Evolutionary conservation across 2,329 filamentous ascomycete species (phyloP), one percentile per base, ranked within the genome.

Genomic region (Botrytis cinerea): DNA sequence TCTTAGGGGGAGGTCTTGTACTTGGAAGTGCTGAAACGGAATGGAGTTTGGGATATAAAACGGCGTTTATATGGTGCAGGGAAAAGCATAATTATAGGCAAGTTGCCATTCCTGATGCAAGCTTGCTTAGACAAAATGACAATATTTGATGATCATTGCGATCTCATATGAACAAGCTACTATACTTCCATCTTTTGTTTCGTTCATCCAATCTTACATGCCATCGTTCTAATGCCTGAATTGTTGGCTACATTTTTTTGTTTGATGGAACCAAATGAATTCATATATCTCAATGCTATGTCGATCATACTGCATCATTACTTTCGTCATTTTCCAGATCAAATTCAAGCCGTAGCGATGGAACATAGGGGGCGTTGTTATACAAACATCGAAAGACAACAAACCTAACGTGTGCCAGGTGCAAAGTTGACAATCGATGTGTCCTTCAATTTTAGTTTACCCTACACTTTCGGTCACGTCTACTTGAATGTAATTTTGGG

Each of bases 1-100:
- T 78, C 73, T 28, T 80, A 72, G 76, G 69, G 46, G 43, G 12
- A 40, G 28, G 1, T 51, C 20, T 9, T 46, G 57, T 25, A 28
- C 22, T 66, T 67, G 46, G n/a, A 48, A 10, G 28, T 46, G 22
- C 35, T 69, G 66, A 59, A 59, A 9, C 59, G 57, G 35, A 62
- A 54, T 28, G 72, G 72, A 70, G 72, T 70, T 73, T n/a, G 66
- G 71, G 67, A 54, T 57, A 28, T 16, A 40, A 63, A 63, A 35
- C 20, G 72, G 63, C 72, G 64, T 73, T 70, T 57, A 51, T 59
- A 28, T 60, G 48, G 71, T 9, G 40, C 22, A 46, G 32, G 62
- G 43, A 69, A 72, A 35, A 69, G 28, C 28, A 59, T 46, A 51
- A 45, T 72, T 46, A 38, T 63, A 43, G 62, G 48, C 40, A 59